Evolutionary conservation across 192 early-diverging fungal genomes (phyloP).

Genomic region (Entomortierella chlamydospora): DNA sequence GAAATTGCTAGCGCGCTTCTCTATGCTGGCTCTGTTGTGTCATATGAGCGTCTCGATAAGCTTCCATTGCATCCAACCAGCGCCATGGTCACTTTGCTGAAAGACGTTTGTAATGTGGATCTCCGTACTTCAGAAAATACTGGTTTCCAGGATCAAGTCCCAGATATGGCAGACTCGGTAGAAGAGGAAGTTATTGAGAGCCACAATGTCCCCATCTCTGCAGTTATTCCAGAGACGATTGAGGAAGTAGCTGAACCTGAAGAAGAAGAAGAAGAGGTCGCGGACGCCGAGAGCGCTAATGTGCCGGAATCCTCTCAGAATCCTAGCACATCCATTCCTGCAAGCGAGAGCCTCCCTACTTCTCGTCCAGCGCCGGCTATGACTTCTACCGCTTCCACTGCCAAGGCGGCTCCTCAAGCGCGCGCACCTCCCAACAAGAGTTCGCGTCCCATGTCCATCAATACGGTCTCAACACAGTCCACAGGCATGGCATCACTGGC

Average conservation of each 20-base stretch:
- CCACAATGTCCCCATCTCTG: background rate
- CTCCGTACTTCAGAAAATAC: background rate
- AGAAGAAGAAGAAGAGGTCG: background rate
- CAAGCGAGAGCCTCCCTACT: no score
- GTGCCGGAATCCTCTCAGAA: background rate
- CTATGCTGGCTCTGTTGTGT: conserved; percentile 41
- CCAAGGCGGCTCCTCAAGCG: background rate
- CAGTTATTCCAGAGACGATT: background rate
- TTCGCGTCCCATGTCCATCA: conserved; percentile 27
- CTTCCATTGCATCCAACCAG: conserved; percentile 22
- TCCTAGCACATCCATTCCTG: no score
- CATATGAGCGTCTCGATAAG: conserved; percentile 25
- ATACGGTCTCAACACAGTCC: conserved; percentile 37
- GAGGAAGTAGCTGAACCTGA: background rate
- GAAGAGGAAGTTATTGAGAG: conserved; percentile 1
- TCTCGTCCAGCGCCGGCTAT: no score
- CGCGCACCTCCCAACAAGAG: conserved; percentile 1
- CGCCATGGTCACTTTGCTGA: conserved; percentile 22
- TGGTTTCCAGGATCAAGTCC: conserved; percentile 1
- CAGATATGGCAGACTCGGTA: conserved; percentile 4
- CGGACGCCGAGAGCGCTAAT: background rate
- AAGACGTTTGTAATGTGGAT: conserved; percentile 32
- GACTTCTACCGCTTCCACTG: background rate
- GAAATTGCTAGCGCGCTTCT: conserved; percentile 36
- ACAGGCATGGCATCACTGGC: conserved; percentile 45